Base-by-base conservation (phyloP, 257 asterid genomes). In the Lycium barbarum region DNA sequence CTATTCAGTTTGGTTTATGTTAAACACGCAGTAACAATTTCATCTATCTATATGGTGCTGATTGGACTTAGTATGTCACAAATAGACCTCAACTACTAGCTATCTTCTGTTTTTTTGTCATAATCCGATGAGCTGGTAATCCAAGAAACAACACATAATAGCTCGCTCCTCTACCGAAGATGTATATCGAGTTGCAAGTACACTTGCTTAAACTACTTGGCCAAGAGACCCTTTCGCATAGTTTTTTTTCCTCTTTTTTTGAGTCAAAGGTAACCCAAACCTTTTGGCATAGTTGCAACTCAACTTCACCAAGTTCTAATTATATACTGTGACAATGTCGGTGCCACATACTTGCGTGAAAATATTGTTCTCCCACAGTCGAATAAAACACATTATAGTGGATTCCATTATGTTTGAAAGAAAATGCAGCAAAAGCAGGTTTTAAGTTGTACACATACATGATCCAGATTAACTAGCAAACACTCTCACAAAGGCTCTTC, bases 161-260 rank as follows among this genome's bases (percentile, higher is more conserved):
- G 36, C 40, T 72, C 55, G 72, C 22, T 84, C 40, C 66, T 87
- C 87, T 83, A 59, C 15, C 66, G 55, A 20, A 66, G 79, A 59
- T 66, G 7, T 59, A 82, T 11, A 63, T 74, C 53, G 83, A 33
- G 72, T 14, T 62, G 55, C 82, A 51, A 51, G 63, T 5, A 12
- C 20, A 78, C 82, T 18, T 59, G 66, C 26, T 59, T n/a, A 63
- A 63, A 63, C 36, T 26, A 22, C 70, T 26, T 62, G 38, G 38
- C 38, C 6, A 22, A 40, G 22, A 63, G 15, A 63, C 36, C 68
- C 20, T 62, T 26, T 22, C 14, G 71, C 40, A 22, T 33, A 63
- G 71, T n/a, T 63, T 26, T 26, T 26, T 26, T 26, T 26, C 33
- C 33, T 26, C 33, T 26, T 26, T 26, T 26, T 26, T 26, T 26